Conservation (phyloP, 805 yeast genomes). For the Metschnikowia chrysomelidarum region DNA sequence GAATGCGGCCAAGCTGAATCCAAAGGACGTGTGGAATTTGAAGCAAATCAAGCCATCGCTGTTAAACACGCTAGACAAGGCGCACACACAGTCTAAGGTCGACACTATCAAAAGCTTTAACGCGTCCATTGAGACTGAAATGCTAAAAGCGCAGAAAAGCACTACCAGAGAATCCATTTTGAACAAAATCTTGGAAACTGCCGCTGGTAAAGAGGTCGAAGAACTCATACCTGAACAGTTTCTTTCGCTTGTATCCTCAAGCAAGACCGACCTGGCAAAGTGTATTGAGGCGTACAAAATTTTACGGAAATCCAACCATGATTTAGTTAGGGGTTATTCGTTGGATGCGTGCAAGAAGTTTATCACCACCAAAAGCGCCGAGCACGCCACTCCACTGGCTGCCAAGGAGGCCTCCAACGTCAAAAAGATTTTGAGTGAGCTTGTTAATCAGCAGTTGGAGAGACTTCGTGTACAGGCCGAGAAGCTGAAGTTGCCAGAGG, state of each 20-base stretch:
- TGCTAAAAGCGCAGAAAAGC: constrained; percentile 40
- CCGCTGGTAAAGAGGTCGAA: constrained; percentile 26
- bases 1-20: constrained; percentile 52
- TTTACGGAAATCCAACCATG: constrained; percentile 28
- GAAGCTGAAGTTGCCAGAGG: constrained; percentile 28
- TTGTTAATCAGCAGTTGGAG: constrained; percentile 35
- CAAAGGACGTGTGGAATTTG: constrained; percentile 54
- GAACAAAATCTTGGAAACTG: constrained; percentile 38
- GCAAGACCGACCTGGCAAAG: constrained; percentile 30
- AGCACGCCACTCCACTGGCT: constrained; percentile 28
- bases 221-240: constrained; percentile 19
- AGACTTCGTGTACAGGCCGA: constrained; percentile 30
- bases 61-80: constrained; percentile 27
- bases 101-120: constrained; percentile 29
- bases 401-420: constrained; percentile 32
- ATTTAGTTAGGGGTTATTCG: constrained; percentile 21
- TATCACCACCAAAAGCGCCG: constrained; percentile 36
- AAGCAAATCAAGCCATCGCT: constrained; percentile 41
- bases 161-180: constrained; percentile 49
- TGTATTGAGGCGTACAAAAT: constrained; percentile 33
- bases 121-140: constrained; percentile 39
- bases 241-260: constrained; percentile 14
- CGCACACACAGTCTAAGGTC: constrained; percentile 13
- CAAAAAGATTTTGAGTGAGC: constrained; percentile 36
- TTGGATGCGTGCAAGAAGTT: constrained; percentile 23